Percentiles rank a stretch among this genome's conserved stretches.
Conservation (phyloP, 129 eudicot genomes). For the Flaveria ramosissima region DNA sequence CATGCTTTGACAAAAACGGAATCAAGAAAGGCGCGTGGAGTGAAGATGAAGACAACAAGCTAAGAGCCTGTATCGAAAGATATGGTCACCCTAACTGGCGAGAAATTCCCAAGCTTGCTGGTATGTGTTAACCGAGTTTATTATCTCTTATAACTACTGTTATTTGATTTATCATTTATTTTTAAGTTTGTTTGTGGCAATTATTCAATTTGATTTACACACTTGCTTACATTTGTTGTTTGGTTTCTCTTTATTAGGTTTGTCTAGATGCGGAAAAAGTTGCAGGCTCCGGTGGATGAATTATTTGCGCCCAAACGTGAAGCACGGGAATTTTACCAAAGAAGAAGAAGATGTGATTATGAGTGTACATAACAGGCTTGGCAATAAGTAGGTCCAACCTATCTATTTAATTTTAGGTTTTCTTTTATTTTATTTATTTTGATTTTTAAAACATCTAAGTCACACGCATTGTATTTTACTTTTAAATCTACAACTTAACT, state of each 20-base stretch:
- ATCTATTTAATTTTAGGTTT: background rate
- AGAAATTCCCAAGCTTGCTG: conserved; percentile 41
- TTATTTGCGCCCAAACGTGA: conserved; percentile 35
- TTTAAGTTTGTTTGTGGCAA: no score
- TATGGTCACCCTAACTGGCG: conserved; percentile 40
- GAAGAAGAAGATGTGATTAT: conserved; percentile 39
- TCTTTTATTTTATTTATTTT: no score
- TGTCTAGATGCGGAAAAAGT: conserved; percentile 51
- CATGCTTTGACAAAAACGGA: conserved; percentile 34
- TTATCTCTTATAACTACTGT: no score
- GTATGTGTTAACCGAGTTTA: conserved; percentile 3
- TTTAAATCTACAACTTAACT: no score
- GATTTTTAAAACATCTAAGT: no score
- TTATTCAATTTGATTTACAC: background rate
- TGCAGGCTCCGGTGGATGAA: conserved; percentile 53
- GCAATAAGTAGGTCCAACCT: conserved; percentile 35
- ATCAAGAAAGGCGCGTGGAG: conserved; percentile 46
- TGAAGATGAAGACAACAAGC: conserved; percentile 36
- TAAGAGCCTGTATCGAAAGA: conserved; percentile 29
- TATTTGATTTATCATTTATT: no score
- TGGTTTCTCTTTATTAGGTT: conserved; percentile 18
- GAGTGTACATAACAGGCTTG: conserved; percentile 28
- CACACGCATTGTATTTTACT: no score
- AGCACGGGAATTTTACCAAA: conserved; percentile 38
- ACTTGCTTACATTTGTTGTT: background rate